Evolutionary conservation across 73 alveolate species (phyloP), one percentile per base, ranked within the genome.

Genomic region (Breviolum minutum): DNA sequence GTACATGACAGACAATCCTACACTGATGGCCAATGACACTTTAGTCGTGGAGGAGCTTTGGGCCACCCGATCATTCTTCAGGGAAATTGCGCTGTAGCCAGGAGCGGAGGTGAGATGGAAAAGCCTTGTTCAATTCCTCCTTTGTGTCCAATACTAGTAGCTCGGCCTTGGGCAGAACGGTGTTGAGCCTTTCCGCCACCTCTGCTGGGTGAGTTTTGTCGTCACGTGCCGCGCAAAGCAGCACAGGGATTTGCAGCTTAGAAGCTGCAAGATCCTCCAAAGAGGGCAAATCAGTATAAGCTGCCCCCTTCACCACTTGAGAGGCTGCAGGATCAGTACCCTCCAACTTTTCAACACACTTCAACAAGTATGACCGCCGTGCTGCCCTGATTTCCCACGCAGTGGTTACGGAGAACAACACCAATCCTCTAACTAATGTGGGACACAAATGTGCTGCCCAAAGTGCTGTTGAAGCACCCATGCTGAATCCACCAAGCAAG

Each of bases 141-240:
- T 90, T 90, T 62, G 97, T 90, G 87, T 90, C 97, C 76, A 40
- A 26, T 76, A 90, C 68, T 26, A 90, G 74, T 22, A 90, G 87
- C 62, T 90, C 97, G 3, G 88, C 97, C 7, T 90, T 90, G 62
- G 97, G 97, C 63, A 90, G 81, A 30, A 90, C 97, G 19, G 87
- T 61, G 62, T 74, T 48, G 76, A 90, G 60, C 63, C 97, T 20
- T 30, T 90, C 97, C 60, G 97, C 97, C 32, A 90, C 97, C 27
- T 90, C 97, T 20, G 88, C 97, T 8, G 97, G 97, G 54, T 90
- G 97, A 22, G 97, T 90, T n/a, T 73, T 90, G 87, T 90, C 97
- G 73, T 90, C 97, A 17, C 97, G 97, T 10, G 97, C 97, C 63
- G 97, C 97, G n/a, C 97, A 90, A 24, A 90, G 87, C 97, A 90